Evolutionary conservation across 345 rosid genomes (phyloP).

Genomic region (Cochlearia excelsa): DNA sequence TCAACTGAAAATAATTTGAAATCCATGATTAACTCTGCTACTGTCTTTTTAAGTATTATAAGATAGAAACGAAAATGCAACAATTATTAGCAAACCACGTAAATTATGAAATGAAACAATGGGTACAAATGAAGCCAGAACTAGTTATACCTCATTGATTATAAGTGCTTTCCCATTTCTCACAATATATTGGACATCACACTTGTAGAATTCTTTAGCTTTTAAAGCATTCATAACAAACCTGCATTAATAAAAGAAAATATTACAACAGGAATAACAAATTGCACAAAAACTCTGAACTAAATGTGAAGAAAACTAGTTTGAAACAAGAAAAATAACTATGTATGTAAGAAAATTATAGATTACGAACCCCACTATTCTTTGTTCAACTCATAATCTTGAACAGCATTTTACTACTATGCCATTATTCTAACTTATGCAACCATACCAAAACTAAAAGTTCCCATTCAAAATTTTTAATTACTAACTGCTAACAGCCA

Average conservation of each 20-base stretch:
- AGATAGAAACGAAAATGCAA: conserved; percentile 7
- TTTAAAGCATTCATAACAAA: conserved; percentile 94
- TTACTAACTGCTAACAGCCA: neutral
- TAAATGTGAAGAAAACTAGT: conserved; percentile 3
- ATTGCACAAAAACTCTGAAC: conserved; percentile 8
- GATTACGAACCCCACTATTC: conserved; percentile 12
- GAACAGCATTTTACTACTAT: conserved; percentile 17
- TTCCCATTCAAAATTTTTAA: conserved; percentile 7
- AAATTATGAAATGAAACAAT: conserved; percentile 11
- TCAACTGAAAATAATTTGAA: conserved; percentile 52
- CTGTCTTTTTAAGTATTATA: neutral
- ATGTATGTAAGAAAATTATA: conserved; percentile 6
- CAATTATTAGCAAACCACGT: neutral
- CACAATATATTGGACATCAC: conserved; percentile 87
- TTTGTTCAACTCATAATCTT: conserved; percentile 12
- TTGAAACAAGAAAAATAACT: neutral
- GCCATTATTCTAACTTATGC: conserved; percentile 10
- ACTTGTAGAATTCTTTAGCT: conserved; percentile 94
- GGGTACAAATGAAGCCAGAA: conserved; percentile 8
- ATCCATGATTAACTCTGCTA: neutral
- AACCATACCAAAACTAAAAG: neutral
- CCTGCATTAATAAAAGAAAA: conserved; percentile 41
- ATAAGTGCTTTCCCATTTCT: conserved; percentile 91
- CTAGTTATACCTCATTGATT: conserved; percentile 76
- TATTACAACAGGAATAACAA: conserved; percentile 3